Conservation (phyloP, 192 early-diverging fungal species). For the Funneliformis mosseae region DNA sequence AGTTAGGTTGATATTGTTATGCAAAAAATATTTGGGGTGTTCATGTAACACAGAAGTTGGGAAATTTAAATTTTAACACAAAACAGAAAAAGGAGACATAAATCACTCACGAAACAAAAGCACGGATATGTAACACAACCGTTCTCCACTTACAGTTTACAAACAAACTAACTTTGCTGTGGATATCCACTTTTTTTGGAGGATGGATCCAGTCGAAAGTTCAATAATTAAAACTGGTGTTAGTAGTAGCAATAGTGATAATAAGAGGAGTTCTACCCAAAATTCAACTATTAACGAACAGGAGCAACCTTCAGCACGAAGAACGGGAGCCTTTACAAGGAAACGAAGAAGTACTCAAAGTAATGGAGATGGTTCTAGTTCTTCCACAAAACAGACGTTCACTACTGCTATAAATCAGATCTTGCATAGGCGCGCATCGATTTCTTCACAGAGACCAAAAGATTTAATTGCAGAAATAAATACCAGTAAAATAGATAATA, state of each 20-base stretch:
- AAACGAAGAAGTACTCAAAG: slow-evolving; percentile 8
- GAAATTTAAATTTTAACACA: no score
- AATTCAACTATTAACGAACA: background rate
- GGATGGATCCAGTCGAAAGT: background rate
- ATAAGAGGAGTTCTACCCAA: background rate
- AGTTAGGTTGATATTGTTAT: no score
- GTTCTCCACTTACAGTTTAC: no score
- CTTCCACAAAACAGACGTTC: background rate
- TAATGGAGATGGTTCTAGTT: background rate
- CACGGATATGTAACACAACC: background rate
- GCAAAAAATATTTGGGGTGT: no score
- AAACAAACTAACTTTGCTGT: background rate
- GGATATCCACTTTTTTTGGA: no score
- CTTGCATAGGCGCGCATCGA: slow-evolving; percentile 12
- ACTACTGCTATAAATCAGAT: slow-evolving; percentile 14
- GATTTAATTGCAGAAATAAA: background rate
- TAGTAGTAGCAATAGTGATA: background rate
- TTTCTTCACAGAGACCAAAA: slow-evolving; percentile 6
- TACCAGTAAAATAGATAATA: background rate
- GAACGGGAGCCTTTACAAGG: background rate
- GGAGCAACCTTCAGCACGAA: background rate
- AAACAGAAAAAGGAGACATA: no score
- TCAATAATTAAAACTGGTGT: background rate
- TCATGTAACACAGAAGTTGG: no score
- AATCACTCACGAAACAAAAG: no score